Percentiles rank a stretch among this genome's conserved stretches.
Conservation (phyloP, 345 rosid species). For the Murraya paniculata region DNA sequence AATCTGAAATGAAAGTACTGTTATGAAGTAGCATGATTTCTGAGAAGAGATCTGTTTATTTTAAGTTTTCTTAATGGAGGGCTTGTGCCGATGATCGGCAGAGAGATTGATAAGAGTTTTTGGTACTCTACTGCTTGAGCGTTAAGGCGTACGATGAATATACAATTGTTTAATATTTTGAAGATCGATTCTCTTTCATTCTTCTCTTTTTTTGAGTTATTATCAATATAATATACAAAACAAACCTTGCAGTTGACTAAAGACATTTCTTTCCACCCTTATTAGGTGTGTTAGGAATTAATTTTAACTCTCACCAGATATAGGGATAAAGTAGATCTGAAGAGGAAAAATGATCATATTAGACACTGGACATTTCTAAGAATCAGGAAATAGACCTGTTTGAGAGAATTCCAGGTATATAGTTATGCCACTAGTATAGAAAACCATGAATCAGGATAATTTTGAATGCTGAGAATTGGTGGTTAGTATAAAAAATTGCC, state of each 20-base stretch:
- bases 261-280: not conserved
- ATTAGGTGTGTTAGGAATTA: not conserved
- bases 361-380: not conserved
- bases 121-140: not conserved
- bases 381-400: not conserved
- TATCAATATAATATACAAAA: not conserved
- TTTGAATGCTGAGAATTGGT: not conserved
- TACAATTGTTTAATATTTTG: not conserved
- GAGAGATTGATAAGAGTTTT: not conserved
- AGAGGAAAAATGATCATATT: not conserved
- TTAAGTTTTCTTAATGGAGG: not conserved
- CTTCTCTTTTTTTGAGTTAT: no score
- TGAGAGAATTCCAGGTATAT: not conserved
- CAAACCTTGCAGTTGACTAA: not conserved
- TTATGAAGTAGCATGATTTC: not conserved
- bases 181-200: not conserved
- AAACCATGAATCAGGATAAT: no score
- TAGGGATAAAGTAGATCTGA: not conserved
- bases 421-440: no score
- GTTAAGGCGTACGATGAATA: not conserved
- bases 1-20: not conserved
- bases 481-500: not conserved
- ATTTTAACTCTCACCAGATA: not conserved
- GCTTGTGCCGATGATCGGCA: not conserved
- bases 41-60: not conserved